These are phyloP conservation scores for Blastomyces parvus DNA, from an alignment of 2,329 filamentous ascomycete species.

Conservation along the genomic window DNA sequence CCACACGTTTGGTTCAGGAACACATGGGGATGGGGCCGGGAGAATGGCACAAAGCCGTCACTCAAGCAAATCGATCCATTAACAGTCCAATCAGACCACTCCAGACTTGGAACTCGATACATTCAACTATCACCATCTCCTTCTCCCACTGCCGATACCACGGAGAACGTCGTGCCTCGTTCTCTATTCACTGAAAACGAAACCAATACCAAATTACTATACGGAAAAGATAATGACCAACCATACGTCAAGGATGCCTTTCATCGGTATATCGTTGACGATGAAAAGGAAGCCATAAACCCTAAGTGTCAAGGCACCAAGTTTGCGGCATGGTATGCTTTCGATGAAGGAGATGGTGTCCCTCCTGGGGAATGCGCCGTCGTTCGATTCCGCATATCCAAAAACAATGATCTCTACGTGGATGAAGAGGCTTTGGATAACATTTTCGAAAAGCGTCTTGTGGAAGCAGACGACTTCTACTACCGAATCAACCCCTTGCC, in stretches of 20 bases:
- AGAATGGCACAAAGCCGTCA: constrained; percentile 66
- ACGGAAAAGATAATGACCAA: constrained; percentile 65
- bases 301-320: constrained; percentile 75
- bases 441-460: constrained; percentile 70
- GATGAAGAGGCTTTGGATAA: constrained; percentile 92
- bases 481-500: constrained; percentile 84
- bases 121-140: constrained; percentile 82
- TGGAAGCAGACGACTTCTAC: constrained; percentile 96
- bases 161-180: constrained; percentile 73
- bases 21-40: constrained; percentile 90
- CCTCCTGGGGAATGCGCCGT: constrained; percentile 87
- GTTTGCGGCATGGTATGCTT: constrained; percentile 81
- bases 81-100: constrained; percentile 66
- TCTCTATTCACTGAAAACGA: constrained; percentile 94
- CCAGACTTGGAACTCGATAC: constrained; percentile 71
- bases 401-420: constrained; percentile 63
- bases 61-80: constrained; percentile 58
- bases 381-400: constrained; percentile 81
- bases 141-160: constrained; percentile 55
- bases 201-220: constrained; percentile 72
- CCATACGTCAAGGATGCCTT: constrained; percentile 93
- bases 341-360: constrained; percentile 82
- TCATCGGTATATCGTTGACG: constrained; percentile 75
- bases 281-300: constrained; percentile 72
- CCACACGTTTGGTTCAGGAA: constrained; percentile 97